Conservation (phyloP, 78 protist species). For the Dictyostelium purpureum region DNA sequence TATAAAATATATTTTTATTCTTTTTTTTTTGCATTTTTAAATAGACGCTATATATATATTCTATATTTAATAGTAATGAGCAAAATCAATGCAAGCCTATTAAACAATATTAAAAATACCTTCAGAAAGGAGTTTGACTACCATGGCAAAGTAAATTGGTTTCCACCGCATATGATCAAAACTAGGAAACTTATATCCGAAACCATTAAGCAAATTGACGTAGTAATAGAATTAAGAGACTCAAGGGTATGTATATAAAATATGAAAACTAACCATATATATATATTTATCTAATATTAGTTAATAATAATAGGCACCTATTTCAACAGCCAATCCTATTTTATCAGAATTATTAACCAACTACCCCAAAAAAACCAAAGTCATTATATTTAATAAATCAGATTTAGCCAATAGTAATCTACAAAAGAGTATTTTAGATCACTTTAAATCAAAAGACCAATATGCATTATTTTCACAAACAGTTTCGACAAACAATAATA, state of each 20-base stretch:
- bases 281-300: background rate
- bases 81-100: background rate
- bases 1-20: too few relatives aligned
- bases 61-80: background rate
- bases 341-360: constrained; percentile 39
- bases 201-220: constrained; percentile 41
- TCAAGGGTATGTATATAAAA: constrained; percentile 19
- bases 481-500: background rate
- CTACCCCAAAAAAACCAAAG: background rate
- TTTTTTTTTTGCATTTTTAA: too few relatives aligned
- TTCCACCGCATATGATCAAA: constrained; percentile 83
- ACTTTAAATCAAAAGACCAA: background rate
- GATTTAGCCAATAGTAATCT: constrained; percentile 63
- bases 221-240: constrained; percentile 73
- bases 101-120: too few relatives aligned
- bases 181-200: constrained; percentile 26
- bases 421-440: background rate
- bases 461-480: background rate
- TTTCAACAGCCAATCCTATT: constrained; percentile 57
- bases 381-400: constrained; percentile 65
- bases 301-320: constrained; percentile 9
- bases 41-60: too few relatives aligned
- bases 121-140: constrained; percentile 14
- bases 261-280: background rate
- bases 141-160: constrained; percentile 74